These are phyloP conservation scores for Backusella circina DNA, from an alignment of 192 early-diverging fungal species.

Conservation along the genomic window DNA sequence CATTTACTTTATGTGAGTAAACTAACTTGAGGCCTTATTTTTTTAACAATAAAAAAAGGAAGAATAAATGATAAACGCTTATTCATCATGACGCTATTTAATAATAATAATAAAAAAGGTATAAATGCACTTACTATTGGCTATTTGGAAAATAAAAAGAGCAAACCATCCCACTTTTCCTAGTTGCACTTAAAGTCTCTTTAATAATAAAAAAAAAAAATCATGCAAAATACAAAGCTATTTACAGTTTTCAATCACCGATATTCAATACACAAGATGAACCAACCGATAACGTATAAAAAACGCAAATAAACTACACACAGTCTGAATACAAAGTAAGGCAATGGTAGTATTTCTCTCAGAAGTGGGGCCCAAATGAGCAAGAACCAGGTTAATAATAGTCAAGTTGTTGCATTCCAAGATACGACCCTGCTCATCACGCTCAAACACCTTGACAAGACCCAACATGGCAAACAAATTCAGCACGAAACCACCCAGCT, in stretches of 20 bases:
- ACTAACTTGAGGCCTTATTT: too few relatives aligned
- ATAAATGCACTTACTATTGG: too few relatives aligned
- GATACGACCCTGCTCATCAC: slow-evolving; percentile 41
- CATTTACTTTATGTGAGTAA: too few relatives aligned
- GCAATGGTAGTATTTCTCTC: slow-evolving; percentile 60
- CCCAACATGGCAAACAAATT: slow-evolving; percentile 47
- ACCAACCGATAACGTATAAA: slow-evolving; percentile 79
- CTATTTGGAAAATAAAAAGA: too few relatives aligned
- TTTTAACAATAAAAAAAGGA: too few relatives aligned
- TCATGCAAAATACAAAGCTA: background rate
- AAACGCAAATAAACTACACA: slow-evolving; percentile 71
- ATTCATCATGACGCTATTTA: too few relatives aligned
- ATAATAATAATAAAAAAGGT: too few relatives aligned
- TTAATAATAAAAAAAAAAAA: background rate
- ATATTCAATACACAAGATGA: slow-evolving; percentile 72
- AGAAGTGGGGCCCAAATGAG: slow-evolving; percentile 67
- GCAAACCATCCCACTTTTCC: too few relatives aligned
- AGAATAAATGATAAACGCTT: too few relatives aligned
- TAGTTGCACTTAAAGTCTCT: too few relatives aligned
- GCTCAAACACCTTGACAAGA: slow-evolving; percentile 51
- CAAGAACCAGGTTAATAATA: slow-evolving; percentile 85
- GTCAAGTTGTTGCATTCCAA: slow-evolving; percentile 87
- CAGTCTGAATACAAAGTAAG: slow-evolving; percentile 65
- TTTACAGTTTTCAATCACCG: background rate
- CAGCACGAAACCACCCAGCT: slow-evolving; percentile 53